Evolutionary conservation across 768 basidiomycete species (phyloP), one percentile per base, ranked within the genome.

Genomic region (Leucogyrophana mollusca): DNA sequence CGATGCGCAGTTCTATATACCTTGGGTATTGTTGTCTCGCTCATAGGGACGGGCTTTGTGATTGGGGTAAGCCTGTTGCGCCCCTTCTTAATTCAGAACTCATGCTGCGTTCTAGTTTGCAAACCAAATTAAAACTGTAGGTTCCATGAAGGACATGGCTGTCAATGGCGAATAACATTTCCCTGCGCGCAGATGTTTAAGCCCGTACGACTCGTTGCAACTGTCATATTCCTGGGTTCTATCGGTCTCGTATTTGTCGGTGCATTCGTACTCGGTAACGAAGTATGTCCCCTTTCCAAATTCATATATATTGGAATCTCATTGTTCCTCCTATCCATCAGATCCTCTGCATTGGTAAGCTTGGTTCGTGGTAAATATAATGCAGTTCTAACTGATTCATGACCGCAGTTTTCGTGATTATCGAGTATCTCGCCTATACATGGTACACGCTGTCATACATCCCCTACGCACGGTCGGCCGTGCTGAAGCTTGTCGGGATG

Each of bases 391-490:
- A 17, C 34, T 20, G 50, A 8, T 40, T 43, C 2, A 42, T 3
- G 17, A 8, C 22, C 10, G 11, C 67, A 90, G 90, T 93, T 47
- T 90, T 96, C 64, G 94, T 96, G 49, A 76, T 95, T 67, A 72
- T 96, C 65, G 85, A 94, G 65, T 95, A 90, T 66, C 74, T 95
- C 47, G 94, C 93, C 5, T 95, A 87, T 67, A 82, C 86, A 17
- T 96, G 93, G 92, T 94, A 88, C 64, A 82, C 78, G 41, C 68
- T 89, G 23, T 87, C 85, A 6, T 96, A 94, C 70, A 91, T 97
- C 56, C 94, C 94, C 3, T 95, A 94, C 57, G 94, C 94, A 2
- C 79, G 93, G 45, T 62, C 81, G 2, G 85, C 84, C 10, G 79
- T 90, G 34, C 71, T 79, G 48, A 90, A 81, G 62, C 62, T 80